Conservation (phyloP, 2,329 filamentous ascomycete species). For the Fonsecaea pugnacius region DNA sequence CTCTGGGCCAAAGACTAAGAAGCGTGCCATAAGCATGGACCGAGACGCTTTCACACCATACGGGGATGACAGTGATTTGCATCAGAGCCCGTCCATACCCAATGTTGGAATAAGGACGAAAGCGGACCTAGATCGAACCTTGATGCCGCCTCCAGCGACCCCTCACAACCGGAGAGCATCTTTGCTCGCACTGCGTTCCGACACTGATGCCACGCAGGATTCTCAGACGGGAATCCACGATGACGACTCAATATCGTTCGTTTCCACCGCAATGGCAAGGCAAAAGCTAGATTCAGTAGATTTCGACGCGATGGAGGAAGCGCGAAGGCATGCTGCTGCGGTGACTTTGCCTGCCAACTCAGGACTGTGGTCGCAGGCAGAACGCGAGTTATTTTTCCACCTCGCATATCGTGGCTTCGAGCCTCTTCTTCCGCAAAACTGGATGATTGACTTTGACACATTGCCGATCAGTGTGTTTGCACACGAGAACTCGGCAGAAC, state of each 20-base stretch:
- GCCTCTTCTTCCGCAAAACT: constrained; percentile 57
- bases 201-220: neutral
- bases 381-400: constrained; percentile 58
- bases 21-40: constrained; percentile 15
- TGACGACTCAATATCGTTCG: constrained; percentile 28
- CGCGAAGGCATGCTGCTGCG: constrained; percentile 44
- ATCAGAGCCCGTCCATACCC: neutral
- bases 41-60: constrained; percentile 13
- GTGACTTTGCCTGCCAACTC: constrained; percentile 45
- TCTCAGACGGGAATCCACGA: constrained; percentile 7
- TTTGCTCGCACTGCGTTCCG: neutral
- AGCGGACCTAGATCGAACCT: constrained; percentile 22
- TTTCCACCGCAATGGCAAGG: constrained; percentile 20
- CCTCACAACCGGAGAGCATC: constrained; percentile 4
- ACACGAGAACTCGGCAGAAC: constrained; percentile 40
- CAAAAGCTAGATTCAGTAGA: constrained; percentile 24
- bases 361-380: constrained; percentile 56
- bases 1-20: constrained; percentile 19
- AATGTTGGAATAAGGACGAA: neutral
- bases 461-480: constrained; percentile 60
- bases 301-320: constrained; percentile 36
- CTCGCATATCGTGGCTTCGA: constrained; percentile 62
- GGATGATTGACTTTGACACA: constrained; percentile 59
- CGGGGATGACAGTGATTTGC: neutral
- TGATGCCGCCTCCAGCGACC: constrained; percentile 36